These are phyloP conservation scores for Pulveroboletus sp. DNA, from an alignment of 768 basidiomycete genomes.

Conservation along the genomic window DNA sequence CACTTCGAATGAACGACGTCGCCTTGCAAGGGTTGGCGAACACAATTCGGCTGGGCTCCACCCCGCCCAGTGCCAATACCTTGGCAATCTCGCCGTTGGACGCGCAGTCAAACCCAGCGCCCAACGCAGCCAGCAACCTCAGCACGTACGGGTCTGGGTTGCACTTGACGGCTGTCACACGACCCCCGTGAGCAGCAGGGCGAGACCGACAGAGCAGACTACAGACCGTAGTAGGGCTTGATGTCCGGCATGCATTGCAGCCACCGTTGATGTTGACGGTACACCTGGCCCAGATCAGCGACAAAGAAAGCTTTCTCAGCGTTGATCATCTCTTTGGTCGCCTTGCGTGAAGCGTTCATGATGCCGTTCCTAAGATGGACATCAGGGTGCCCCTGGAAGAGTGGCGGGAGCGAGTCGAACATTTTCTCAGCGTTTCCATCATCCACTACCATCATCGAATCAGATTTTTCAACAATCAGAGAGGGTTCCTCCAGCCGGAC, in stretches of 20 bases:
- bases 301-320: conserved; percentile 97
- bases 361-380: conserved; percentile 76
- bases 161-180: conserved; percentile 81
- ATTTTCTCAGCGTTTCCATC: conserved; percentile 39
- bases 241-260: conserved; percentile 69
- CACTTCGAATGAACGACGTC: conserved; percentile 83
- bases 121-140: conserved; percentile 83
- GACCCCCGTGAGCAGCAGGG: conserved; percentile 26
- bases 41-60: conserved; percentile 80
- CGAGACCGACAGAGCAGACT: conserved; percentile 8
- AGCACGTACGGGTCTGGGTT: conserved; percentile 96
- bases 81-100: conserved; percentile 89
- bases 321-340: conserved; percentile 54
- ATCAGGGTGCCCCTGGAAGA: conserved; percentile 65
- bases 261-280: conserved; percentile 84
- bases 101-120: conserved; percentile 95
- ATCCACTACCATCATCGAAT: conserved; percentile 35
- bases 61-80: conserved; percentile 69
- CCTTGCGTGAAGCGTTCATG: conserved; percentile 54
- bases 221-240: conserved; percentile 90
- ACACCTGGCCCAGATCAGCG: conserved; percentile 86
- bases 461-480: conserved; percentile 45
- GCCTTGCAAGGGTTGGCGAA: conserved; percentile 99
- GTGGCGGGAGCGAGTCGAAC: conserved; percentile 63
- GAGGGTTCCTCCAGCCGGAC: conserved; percentile 7